Base-by-base conservation (phyloP, 371 early-diverging fungal genomes). In the Apophysomyces sp. region DNA sequence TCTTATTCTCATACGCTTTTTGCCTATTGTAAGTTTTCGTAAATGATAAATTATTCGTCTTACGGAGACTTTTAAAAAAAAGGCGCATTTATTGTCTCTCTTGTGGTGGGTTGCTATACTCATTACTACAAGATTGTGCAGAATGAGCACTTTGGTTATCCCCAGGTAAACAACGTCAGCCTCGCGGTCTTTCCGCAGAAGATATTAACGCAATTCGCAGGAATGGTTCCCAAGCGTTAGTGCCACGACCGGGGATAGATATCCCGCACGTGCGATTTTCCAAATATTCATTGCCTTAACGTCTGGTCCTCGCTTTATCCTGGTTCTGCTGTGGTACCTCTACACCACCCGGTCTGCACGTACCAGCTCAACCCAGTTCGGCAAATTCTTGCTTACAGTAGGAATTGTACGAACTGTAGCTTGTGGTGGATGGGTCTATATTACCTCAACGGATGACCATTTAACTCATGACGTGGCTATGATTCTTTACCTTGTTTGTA, bases 211-310 rank as follows among this genome's bases (percentile, higher is more conserved):
- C 15, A 36, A 21, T 37, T 12, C 55, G n/a, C 71, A 92, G 82
- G 91, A 93, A 81, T 90, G 91, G 92, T 90, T 92, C 52, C 93
- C 93, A 39, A 92, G 92, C 63, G 91, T 93, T 2, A 89, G 89
- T 62, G 91, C 92, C 0, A 84, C 90, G 0, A 92, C 90, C 24
- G 93, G 93, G 55, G 93, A 93, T 70, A 71, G 90, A 63, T 93
- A 90, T 68, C 93, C 91, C 11, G 92, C 87, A 4, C 79, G 92
- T 32, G 85, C 84, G 58, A 76, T 92, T 28, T 93, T 92, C 60
- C 92, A 93, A 77, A 80, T 92, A 39, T 73, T 91, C 31, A 91
- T 91, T 67, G 93, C 92, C 4, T 67, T 91, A 62, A 84, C 89
- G 1, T 80, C 88, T 11, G 86, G 89, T 5, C 83, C 89, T 11